These are phyloP conservation scores for Mercurialis annua DNA, from an alignment of 345 rosid genomes.

Conservation along the genomic window DNA sequence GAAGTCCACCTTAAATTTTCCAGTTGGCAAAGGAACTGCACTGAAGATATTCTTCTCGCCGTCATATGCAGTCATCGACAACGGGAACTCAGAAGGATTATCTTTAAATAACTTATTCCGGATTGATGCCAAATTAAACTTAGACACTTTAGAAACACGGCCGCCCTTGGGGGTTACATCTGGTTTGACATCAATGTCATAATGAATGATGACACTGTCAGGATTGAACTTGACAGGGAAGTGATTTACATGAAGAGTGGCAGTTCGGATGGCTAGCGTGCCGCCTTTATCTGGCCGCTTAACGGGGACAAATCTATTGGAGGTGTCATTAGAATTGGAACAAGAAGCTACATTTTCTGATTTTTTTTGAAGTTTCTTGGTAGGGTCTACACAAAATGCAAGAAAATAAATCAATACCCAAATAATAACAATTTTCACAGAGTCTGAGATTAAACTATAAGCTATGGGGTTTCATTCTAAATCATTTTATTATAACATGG, in stretches of 20 bases:
- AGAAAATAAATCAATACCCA: neutral
- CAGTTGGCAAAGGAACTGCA: conserved; percentile 49
- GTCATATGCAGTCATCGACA: conserved; percentile 66
- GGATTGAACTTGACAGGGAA: conserved; percentile 53
- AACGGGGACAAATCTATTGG: conserved; percentile 28
- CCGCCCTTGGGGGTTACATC: conserved; percentile 25
- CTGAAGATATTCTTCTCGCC: conserved; percentile 86
- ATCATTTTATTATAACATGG: too few relatives aligned
- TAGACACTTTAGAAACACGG: conserved; percentile 40
- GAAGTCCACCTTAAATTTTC: conserved; percentile 42
- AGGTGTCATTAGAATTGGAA: conserved; percentile 1
- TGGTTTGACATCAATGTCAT: conserved; percentile 60
- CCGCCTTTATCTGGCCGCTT: conserved; percentile 75
- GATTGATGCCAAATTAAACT: conserved; percentile 39
- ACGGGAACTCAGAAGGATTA: conserved; percentile 42
- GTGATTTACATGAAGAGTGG: conserved; percentile 58
- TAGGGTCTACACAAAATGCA: conserved; percentile 15
- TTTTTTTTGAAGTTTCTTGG: conserved; percentile 14
- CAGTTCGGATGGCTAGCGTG: conserved; percentile 26
- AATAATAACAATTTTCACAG: too few relatives aligned
- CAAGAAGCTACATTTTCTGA: conserved; percentile 21
- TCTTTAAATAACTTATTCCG: conserved; percentile 54
- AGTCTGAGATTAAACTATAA: too few relatives aligned
- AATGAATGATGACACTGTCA: conserved; percentile 48
- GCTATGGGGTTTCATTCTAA: too few relatives aligned